Evolutionary conservation across 306 rosid species (phyloP), one percentile per base, ranked within the genome.

Genomic region (Hippophae rhamnoides): DNA sequence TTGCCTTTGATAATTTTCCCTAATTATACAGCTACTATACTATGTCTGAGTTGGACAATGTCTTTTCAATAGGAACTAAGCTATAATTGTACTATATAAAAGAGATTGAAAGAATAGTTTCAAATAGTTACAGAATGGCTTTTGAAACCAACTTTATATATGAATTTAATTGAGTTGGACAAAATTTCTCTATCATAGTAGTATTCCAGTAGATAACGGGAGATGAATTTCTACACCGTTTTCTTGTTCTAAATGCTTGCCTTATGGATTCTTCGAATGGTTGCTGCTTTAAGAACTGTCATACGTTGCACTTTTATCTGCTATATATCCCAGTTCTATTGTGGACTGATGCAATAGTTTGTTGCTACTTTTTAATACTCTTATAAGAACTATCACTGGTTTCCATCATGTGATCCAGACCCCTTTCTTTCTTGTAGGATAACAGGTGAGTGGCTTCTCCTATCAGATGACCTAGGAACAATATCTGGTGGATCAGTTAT

Each of bases 371-470:
- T 45, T 43, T 59, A 46, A 56, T 52, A 46, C 54, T 31, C 43
- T 56, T 12, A 4, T 41, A 50, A 47, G 53, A 64, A 59, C 69
- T 58, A 56, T 31, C 48, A 18, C 10, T 31, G 48, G 47, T 79
- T 60, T 41, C 44, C 40, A 53, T 58, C 45, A 27, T 61, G 44
- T 73, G 62, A 78, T 74, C 54, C 40, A 66, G 62, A 52, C 47
- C 67, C 61, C 10, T 52, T 68, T 66, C 57, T 49, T 41, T 56
- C 62, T 70, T 77, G 78, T 79, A 92, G 96, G 88, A 68, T 67
- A 58, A 58, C 75, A 68, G 74, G 75, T 78, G 69, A 78, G 47
- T 71, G 67, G 65, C 69, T 61, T 61, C 69, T 64, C 62, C 61
- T 69, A 43, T 72, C 79, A 66, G 82, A 76, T 80, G 82, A 61